Percentiles rank a stretch among this genome's conserved stretches.
Evolutionary conservation across 495 filamentous ascomycete genomes (phyloP).

Genomic region (Tuber borchii): DNA sequence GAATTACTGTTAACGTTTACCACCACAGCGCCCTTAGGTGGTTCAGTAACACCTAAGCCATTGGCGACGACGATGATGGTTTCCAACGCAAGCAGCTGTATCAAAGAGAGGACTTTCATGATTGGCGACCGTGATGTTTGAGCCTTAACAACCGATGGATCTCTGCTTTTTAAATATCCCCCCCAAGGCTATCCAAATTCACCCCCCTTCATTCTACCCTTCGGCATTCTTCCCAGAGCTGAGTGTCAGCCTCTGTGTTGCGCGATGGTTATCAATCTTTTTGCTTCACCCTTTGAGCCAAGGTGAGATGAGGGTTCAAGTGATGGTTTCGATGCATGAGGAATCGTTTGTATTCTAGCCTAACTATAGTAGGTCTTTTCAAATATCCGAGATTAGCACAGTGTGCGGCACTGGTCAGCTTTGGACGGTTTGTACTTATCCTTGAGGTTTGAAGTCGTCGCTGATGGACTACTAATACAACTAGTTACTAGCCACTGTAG

Average conservation of each 20-base stretch:
- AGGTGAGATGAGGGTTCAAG: neutral
- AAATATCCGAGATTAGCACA: neutral
- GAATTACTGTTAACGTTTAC: conserved; percentile 19
- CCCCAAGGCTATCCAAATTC: neutral
- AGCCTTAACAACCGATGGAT: neutral
- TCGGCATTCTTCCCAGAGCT: neutral
- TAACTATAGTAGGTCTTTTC: too few relatives aligned
- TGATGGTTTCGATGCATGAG: neutral
- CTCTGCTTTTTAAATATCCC: neutral
- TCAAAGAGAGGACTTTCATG: conserved; percentile 25
- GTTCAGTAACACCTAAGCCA: conserved; percentile 15
- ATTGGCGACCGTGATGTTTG: neutral
- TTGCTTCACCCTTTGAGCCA: neutral
- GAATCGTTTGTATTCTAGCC: neutral
- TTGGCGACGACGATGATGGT: conserved; percentile 12
- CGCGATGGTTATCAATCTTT: neutral
- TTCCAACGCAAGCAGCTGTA: conserved; percentile 19
- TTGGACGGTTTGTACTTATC: neutral
- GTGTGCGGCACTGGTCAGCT: too few relatives aligned
- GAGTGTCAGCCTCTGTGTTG: neutral
- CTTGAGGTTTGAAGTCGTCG: neutral
- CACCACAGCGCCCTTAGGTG: conserved; percentile 25
- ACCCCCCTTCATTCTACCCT: neutral
- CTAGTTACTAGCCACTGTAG: neutral
- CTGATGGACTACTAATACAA: neutral